Evolutionary conservation across 2,329 filamentous ascomycete species (phyloP), one percentile per base, ranked within the genome.

Genomic region (Colletotrichum sp.): DNA sequence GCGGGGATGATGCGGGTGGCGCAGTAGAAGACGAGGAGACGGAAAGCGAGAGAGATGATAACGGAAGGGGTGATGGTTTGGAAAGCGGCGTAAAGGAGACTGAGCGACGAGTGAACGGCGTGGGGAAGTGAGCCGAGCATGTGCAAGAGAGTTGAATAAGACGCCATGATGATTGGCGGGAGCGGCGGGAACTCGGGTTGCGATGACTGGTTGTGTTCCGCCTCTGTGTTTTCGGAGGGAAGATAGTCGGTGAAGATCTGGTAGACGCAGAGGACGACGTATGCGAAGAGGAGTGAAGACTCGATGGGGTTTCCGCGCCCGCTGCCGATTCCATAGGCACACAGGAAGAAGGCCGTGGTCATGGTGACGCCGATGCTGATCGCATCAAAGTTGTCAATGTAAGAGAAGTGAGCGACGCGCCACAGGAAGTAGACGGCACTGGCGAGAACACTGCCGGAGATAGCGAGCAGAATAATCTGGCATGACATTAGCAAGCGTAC

Each of bases 181-280:
- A 99, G 89, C n/a, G 97, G 97, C 52, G 97, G 97, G 77, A 98
- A 97, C 30, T 98, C 96, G n/a, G 94, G 93, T 76, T 97, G 94
- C 16, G 91, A 82, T 4, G 86, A 83, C 36, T 87, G 85, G 66
- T 88, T 83, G 75, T 86, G 85, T 62, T 89, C 89, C 6, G 88
- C 85, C 4, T 88, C 86, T 32, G 90, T 88, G n/a, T 90, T 92
- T 21, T 90, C 85, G 6, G 94, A 96, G 5, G 97, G 96, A 79
- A 96, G 92, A 85, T 98, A 98, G 85, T 99, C 97, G 80, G 97
- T 99, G 85, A 98, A 98, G 84, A 98, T 98, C 85, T 99, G 97
- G 87, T 98, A 99, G 82, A 98, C 94, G 87, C 96, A 98, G 77
- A 99, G 93, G n/a, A 98, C 97, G 76, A 98, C 92, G 85, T 99